phyloP scores from a whole-genome alignment of 306 rosid species.

The Vigna radiata region DNA sequence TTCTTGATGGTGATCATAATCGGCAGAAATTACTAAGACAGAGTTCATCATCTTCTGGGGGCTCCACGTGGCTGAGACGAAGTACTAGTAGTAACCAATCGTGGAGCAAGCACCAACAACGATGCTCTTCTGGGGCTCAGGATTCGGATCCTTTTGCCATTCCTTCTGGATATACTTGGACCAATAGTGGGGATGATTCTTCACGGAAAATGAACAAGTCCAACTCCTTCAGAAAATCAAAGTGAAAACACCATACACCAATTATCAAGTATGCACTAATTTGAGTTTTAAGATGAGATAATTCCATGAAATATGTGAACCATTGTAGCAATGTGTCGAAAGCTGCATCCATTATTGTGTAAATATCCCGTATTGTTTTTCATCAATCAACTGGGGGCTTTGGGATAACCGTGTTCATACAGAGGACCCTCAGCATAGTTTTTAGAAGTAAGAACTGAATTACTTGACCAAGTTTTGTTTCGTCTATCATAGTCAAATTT shows the following conservation, averaged over 20 bases:
- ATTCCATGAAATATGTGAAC: conserved; percentile 6
- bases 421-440: conserved; percentile 31
- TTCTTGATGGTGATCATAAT: conserved; percentile 51
- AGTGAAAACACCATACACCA: conserved; percentile 35
- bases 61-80: conserved; percentile 70
- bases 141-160: conserved; percentile 86
- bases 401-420: conserved; percentile 42
- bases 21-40: conserved; percentile 47
- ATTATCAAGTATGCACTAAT: neutral
- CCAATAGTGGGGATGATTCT: conserved; percentile 60
- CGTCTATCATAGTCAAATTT: conserved; percentile 4
- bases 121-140: conserved; percentile 39
- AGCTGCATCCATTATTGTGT: conserved; percentile 36
- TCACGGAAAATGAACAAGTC: conserved; percentile 73
- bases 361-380: conserved; percentile 42
- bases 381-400: conserved; percentile 23
- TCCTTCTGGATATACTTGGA: conserved; percentile 83
- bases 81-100: conserved; percentile 63
- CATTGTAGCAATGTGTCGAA: conserved; percentile 34
- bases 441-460: conserved; percentile 21
- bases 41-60: conserved; percentile 47
- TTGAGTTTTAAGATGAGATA: neutral
- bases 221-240: conserved; percentile 71
- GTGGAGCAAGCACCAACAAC: conserved; percentile 53
- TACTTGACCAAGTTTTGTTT: conserved; percentile 43